phyloP scores from a whole-genome alignment of 345 rosid genomes.

The Adansonia digitata region DNA sequence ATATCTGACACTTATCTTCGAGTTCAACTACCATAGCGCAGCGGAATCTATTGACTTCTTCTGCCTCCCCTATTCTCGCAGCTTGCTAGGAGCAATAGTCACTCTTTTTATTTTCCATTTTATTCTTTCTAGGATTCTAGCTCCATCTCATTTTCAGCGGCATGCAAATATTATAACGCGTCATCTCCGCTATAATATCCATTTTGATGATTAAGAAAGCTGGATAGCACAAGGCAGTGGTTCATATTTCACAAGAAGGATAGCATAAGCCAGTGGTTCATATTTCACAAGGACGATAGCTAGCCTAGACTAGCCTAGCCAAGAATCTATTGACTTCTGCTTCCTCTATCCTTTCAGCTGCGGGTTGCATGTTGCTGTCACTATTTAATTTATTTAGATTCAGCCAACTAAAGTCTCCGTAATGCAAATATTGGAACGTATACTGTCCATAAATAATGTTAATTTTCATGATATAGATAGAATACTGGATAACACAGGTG shows the following conservation, averaged over 20 bases:
- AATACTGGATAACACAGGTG: no score
- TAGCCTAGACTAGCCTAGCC: neutral
- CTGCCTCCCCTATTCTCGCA: neutral
- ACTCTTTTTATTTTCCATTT: neutral
- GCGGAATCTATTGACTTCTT: neutral
- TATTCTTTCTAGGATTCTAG: neutral
- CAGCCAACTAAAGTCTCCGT: no score
- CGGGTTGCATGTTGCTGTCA: neutral
- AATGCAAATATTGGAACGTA: no score
- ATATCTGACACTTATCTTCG: no score
- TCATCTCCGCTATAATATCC: neutral
- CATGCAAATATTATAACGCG: neutral
- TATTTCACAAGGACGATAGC: neutral
- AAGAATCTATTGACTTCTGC: neutral
- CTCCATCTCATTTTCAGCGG: neutral
- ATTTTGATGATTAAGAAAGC: neutral
- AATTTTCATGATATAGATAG: neutral
- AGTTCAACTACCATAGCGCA: no score
- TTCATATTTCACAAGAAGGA: neutral
- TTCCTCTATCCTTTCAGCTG: neutral
- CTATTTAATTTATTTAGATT: neutral
- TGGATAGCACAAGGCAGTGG: neutral
- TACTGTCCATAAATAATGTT: neutral
- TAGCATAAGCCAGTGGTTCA: neutral
- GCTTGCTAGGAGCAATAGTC: neutral